These are phyloP conservation scores for Agaricus sinodeliciosus DNA, from an alignment of 768 basidiomycete genomes.

Conservation along the genomic window DNA sequence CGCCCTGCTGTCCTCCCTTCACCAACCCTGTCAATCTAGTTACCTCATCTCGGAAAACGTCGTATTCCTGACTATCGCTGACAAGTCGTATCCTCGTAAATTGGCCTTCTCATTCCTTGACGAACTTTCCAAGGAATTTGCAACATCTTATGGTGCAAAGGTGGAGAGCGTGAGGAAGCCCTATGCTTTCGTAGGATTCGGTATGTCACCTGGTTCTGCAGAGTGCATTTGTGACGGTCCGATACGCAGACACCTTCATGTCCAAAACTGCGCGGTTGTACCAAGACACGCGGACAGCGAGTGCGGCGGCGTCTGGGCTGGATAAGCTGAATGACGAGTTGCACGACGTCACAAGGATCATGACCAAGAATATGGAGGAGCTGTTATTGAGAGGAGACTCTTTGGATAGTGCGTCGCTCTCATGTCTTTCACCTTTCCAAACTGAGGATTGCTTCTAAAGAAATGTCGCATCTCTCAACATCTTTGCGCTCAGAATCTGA, in stretches of 20 bases:
- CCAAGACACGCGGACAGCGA: constrained; percentile 85
- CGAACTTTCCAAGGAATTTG: constrained; percentile 95
- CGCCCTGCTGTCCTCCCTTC: not conserved
- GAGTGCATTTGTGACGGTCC: constrained; percentile 4
- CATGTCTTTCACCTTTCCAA: not conserved
- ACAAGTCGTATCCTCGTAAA: constrained; percentile 96
- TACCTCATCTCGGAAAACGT: constrained; percentile 95
- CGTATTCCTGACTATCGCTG: constrained; percentile 90
- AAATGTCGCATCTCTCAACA: constrained; percentile 95
- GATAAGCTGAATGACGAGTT: constrained; percentile 93
- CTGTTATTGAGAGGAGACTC: constrained; percentile 97
- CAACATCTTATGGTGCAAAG: constrained; percentile 85
- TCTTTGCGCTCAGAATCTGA: constrained; percentile 94
- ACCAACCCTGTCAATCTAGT: constrained; percentile 33
- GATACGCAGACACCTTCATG: constrained; percentile 87
- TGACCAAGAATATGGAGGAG: constrained; percentile 99
- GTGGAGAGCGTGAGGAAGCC: constrained; percentile 91
- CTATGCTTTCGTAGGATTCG: constrained; percentile 99
- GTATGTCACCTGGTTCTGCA: constrained; percentile 37
- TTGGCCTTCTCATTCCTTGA: constrained; percentile 97
- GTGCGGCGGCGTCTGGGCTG: constrained; percentile 60
- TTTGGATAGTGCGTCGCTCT: constrained; percentile 68
- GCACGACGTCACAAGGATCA: constrained; percentile 96
- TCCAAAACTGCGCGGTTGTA: constrained; percentile 95
- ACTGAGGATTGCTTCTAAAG: constrained; percentile 30